Conservation (phyloP, 2,329 filamentous ascomycete species). For the Verticillium albo-atrum region DNA sequence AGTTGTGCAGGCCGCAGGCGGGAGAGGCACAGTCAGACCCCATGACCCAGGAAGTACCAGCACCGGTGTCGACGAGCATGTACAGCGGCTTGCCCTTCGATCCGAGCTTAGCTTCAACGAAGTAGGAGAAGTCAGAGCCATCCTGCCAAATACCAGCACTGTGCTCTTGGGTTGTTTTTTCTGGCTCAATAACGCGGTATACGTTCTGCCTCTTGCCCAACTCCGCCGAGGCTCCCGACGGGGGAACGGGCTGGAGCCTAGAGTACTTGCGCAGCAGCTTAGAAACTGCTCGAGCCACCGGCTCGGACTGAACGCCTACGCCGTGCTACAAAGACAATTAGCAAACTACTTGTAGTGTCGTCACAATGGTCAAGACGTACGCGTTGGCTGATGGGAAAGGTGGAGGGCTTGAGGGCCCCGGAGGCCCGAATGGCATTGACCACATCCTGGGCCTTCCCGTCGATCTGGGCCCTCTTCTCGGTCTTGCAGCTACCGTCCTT, state of each 20-base stretch:
- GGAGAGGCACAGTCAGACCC: slow-evolving; percentile 59
- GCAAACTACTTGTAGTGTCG: background rate
- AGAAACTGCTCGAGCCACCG: slow-evolving; percentile 31
- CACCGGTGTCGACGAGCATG: slow-evolving; percentile 63
- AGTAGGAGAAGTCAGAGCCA: slow-evolving; percentile 63
- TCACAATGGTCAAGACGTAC: background rate
- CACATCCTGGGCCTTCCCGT: background rate
- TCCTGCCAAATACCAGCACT: slow-evolving; percentile 58
- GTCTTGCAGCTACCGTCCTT: slow-evolving; percentile 21
- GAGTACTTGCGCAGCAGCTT: slow-evolving; percentile 37
- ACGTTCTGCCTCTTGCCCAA: slow-evolving; percentile 37
- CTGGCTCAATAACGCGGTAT: slow-evolving; percentile 43
- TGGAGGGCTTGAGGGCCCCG: slow-evolving; percentile 18
- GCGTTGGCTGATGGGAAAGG: slow-evolving; percentile 37
- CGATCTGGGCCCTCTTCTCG: slow-evolving; percentile 10
- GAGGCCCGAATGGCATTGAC: slow-evolving; percentile 10
- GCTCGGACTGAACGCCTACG: slow-evolving; percentile 25
- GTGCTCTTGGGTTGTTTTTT: slow-evolving; percentile 37
- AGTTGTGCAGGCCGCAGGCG: slow-evolving; percentile 66
- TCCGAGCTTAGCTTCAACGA: slow-evolving; percentile 53
- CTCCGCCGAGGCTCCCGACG: slow-evolving; percentile 9
- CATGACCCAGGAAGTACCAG: slow-evolving; percentile 81
- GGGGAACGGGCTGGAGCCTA: slow-evolving; percentile 13
- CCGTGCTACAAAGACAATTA: slow-evolving; percentile 9
- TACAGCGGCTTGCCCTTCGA: slow-evolving; percentile 49